Conservation (phyloP, 2,329 filamentous ascomycete species). For the Ascochyta koolunga region DNA sequence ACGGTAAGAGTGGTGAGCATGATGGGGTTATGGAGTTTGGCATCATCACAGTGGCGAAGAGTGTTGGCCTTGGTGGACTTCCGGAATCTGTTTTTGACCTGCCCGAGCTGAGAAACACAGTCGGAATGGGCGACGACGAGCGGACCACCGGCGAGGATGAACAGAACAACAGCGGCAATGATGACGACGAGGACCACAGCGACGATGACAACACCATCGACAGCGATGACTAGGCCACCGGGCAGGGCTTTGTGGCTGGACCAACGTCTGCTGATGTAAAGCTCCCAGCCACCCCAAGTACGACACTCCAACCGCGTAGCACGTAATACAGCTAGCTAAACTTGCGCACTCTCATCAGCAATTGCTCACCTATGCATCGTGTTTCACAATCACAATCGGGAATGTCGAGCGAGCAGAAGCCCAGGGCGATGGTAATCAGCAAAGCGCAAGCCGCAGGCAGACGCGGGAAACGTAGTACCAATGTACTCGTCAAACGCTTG, state of each 20-base stretch:
- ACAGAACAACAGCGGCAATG: background rate
- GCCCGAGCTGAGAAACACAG: constrained; percentile 50
- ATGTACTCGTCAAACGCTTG: constrained; percentile 12
- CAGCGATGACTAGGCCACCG: constrained; percentile 1
- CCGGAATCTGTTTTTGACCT: constrained; percentile 52
- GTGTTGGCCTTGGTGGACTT: constrained; percentile 48
- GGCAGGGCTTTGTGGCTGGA: background rate
- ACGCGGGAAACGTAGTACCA: constrained; percentile 12
- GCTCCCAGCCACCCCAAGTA: background rate
- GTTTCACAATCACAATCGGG: background rate
- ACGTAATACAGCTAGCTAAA: background rate
- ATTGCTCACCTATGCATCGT: background rate
- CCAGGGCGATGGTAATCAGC: background rate
- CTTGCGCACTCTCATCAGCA: background rate
- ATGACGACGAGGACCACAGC: background rate
- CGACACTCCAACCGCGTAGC: background rate
- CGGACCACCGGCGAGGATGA: background rate
- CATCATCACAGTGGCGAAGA: constrained; percentile 54
- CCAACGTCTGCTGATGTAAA: background rate
- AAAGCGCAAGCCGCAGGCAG: background rate
- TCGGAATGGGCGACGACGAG: constrained; percentile 5
- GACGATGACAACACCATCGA: constrained; percentile 7
- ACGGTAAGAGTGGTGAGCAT: constrained; percentile 45
- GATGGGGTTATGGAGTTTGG: constrained; percentile 51
- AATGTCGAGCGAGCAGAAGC: background rate